A percentile compares a stretch with the other conserved stretches of the same genome.
phyloP scores from a whole-genome alignment of 2,329 filamentous ascomycete species.

The Ceratocystis ficicola region DNA sequence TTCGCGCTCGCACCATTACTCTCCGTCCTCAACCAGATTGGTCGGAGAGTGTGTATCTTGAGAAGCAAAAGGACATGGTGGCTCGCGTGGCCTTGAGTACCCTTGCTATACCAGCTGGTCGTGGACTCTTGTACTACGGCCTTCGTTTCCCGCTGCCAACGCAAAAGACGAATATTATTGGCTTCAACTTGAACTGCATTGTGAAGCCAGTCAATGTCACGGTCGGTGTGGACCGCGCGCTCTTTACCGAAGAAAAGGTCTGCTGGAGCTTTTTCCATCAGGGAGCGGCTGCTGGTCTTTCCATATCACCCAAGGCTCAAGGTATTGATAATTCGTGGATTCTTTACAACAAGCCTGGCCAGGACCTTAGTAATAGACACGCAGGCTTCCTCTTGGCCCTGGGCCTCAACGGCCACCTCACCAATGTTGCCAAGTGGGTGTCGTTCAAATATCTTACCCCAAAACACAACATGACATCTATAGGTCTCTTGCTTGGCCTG shows the following conservation, averaged over 20 bases:
- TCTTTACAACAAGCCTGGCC: conserved; percentile 81
- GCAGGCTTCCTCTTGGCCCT: conserved; percentile 85
- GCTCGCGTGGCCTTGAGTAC: conserved; percentile 78
- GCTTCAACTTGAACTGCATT: conserved; percentile 82
- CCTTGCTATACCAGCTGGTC: conserved; percentile 74
- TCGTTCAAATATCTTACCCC: conserved; percentile 98
- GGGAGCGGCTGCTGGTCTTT: conserved; percentile 81
- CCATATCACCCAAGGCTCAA: conserved; percentile 77
- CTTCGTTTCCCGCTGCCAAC: conserved; percentile 79
- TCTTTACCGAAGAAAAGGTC: conserved; percentile 90
- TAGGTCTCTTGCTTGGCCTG: conserved; percentile 81
- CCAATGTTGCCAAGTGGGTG: conserved; percentile 89
- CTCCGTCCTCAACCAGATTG: conserved; percentile 62
- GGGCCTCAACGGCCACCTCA: conserved; percentile 89
- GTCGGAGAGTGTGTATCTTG: conserved; percentile 76
- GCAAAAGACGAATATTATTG: conserved; percentile 77
- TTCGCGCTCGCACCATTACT: conserved; percentile 65
- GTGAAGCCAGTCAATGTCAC: conserved; percentile 88
- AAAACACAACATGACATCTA: conserved; percentile 98
- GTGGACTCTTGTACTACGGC: conserved; percentile 78
- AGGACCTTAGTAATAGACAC: conserved; percentile 87
- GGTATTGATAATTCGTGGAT: conserved; percentile 99
- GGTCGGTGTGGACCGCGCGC: conserved; percentile 76
- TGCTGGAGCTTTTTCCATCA: conserved; percentile 99
- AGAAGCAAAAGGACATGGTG: conserved; percentile 83